Evolutionary conservation across 768 basidiomycete genomes (phyloP).

Genomic region (Serendipita sp.): DNA sequence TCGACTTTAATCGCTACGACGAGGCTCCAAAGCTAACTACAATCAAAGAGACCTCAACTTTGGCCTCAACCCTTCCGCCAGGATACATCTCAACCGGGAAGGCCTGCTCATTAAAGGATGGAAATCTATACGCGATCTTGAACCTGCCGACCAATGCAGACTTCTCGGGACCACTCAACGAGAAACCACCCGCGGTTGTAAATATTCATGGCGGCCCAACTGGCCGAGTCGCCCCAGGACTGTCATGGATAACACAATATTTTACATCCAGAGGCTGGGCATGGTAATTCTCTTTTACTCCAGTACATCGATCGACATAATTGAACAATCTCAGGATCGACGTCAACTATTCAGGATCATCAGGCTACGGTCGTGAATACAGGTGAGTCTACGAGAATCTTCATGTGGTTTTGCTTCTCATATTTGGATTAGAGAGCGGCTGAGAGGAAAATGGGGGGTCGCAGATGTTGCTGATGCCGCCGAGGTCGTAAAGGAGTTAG

Average conservation of each 20-base stretch:
- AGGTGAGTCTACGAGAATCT: conserved; percentile 21
- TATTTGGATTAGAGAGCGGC: conserved; percentile 26
- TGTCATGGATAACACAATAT: conserved; percentile 42
- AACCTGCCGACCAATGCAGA: conserved; percentile 52
- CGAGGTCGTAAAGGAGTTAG: conserved; percentile 34
- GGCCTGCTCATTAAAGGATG: conserved; percentile 30
- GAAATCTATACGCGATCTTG: conserved; percentile 44
- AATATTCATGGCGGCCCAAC: conserved; percentile 64
- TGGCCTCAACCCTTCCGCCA: conserved; percentile 15
- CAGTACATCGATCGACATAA: not conserved
- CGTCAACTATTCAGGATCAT: conserved; percentile 65
- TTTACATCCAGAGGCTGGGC: conserved; percentile 59
- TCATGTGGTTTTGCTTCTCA: not conserved
- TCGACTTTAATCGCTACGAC: conserved; percentile 20
- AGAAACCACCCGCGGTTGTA: conserved; percentile 54
- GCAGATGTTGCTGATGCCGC: conserved; percentile 57
- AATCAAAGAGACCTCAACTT: conserved; percentile 17
- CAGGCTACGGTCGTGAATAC: conserved; percentile 56
- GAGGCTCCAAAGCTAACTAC: conserved; percentile 15
- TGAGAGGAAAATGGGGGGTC: conserved; percentile 55
- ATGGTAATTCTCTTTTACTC: conserved; percentile 33
- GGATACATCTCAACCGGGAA: conserved; percentile 33
- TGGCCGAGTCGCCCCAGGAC: conserved; percentile 24
- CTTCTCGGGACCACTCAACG: conserved; percentile 34
- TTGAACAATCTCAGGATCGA: conserved; percentile 34